A percentile compares a stretch with the other conserved stretches of the same genome.
These are phyloP conservation scores for Pseudodiploospora longispora DNA, from an alignment of 2,329 filamentous ascomycete species.

Conservation along the genomic window DNA sequence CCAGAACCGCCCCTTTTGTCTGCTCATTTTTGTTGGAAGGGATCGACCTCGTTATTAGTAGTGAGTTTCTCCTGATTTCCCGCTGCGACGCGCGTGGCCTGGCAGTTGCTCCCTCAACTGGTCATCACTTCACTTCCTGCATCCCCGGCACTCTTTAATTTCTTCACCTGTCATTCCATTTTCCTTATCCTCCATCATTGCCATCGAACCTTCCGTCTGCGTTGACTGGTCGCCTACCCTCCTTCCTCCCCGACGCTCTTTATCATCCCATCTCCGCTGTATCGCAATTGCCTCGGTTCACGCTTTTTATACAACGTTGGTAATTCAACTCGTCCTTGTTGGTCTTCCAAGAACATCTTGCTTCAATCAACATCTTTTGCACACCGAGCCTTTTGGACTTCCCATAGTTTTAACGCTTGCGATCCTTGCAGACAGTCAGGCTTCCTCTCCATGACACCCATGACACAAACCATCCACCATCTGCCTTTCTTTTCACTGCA, in stretches of 20 bases:
- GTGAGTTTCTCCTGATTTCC: slow-evolving; percentile 7
- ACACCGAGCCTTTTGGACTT: slow-evolving; percentile 15
- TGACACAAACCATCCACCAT: too few species aligned
- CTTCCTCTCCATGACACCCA: neutral
- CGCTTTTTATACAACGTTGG: neutral
- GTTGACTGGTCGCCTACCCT: neutral
- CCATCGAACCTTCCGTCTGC: slow-evolving; percentile 1
- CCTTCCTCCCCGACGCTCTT: neutral
- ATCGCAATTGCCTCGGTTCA: neutral
- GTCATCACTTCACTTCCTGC: slow-evolving; percentile 16
- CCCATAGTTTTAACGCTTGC: slow-evolving; percentile 10
- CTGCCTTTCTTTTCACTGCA: too few species aligned
- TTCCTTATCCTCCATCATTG: slow-evolving; percentile 1
- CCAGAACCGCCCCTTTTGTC: slow-evolving; percentile 3
- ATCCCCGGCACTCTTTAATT: neutral
- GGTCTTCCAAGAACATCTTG: slow-evolving; percentile 1
- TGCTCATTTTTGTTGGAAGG: slow-evolving; percentile 3
- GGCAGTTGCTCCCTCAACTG: slow-evolving; percentile 5
- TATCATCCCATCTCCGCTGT: neutral
- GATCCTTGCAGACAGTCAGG: neutral
- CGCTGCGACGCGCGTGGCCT: slow-evolving; percentile 6
- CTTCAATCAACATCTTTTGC: slow-evolving; percentile 16
- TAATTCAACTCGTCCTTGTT: neutral
- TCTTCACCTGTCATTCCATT: slow-evolving; percentile 1
- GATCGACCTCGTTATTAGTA: slow-evolving; percentile 6